These are phyloP conservation scores for Lasiosphaeria hispida DNA, from an alignment of 495 filamentous ascomycete genomes.

Conservation along the genomic window DNA sequence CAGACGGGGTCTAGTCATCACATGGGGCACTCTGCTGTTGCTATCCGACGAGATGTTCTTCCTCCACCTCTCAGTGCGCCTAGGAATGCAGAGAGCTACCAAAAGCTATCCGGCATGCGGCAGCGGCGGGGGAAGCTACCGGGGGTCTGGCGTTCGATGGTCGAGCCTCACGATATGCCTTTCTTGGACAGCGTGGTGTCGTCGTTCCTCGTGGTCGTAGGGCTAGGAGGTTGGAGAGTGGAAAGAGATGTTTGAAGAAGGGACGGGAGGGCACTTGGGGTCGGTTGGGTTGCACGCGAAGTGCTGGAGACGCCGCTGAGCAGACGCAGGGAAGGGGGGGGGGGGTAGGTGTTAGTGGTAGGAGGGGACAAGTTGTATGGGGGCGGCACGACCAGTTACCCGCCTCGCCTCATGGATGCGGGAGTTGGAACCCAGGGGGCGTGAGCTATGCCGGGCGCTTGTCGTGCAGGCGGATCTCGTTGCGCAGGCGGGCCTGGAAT, in stretches of 20 bases:
- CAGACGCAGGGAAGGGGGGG: constrained; percentile 32
- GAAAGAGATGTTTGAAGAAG: constrained; percentile 32
- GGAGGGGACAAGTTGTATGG: constrained; percentile 24
- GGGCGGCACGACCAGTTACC: constrained; percentile 35
- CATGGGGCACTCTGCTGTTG: constrained; percentile 47
- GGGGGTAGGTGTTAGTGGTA: constrained; percentile 16
- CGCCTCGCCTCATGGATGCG: constrained; percentile 28
- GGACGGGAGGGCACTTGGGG: constrained; percentile 28
- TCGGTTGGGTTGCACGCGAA: constrained; percentile 28
- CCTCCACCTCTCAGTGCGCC: constrained; percentile 35
- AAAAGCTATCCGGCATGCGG: constrained; percentile 26
- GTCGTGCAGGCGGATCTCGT: constrained; percentile 26
- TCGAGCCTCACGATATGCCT: background rate
- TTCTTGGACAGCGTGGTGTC: constrained; percentile 12
- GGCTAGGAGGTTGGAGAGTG: constrained; percentile 20
- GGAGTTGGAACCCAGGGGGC: constrained; percentile 8
- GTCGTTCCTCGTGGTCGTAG: constrained; percentile 12
- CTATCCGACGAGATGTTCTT: constrained; percentile 30
- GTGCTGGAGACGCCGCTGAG: constrained; percentile 31
- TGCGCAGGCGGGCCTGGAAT: background rate
- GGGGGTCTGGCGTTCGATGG: background rate
- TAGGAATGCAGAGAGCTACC: constrained; percentile 25
- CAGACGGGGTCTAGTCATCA: constrained; percentile 47
- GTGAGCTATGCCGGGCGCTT: constrained; percentile 33
- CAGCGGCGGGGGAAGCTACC: background rate